These are phyloP conservation scores for Chlorella variabilis DNA, from an alignment of 163 green algal species.

Conservation along the genomic window DNA sequence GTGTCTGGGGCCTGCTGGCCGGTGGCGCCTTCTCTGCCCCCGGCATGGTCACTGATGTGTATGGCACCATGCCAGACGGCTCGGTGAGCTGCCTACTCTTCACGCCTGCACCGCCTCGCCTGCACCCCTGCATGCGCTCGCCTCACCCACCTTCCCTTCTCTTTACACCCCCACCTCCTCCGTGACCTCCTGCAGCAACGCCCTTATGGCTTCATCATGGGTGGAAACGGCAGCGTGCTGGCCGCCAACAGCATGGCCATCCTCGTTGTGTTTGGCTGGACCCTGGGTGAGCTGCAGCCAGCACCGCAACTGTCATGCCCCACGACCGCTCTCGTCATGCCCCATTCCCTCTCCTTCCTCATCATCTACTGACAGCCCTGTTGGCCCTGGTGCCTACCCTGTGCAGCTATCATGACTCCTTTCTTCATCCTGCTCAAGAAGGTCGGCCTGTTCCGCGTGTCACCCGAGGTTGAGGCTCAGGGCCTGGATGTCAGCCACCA, in stretches of 20 bases:
- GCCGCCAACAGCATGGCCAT: conserved; percentile 69
- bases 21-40: conserved; percentile 62
- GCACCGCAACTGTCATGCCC: not conserved
- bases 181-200: conserved; percentile 20
- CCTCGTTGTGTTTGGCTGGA: conserved; percentile 72
- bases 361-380: too few species aligned
- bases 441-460: conserved; percentile 73
- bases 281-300: conserved; percentile 38
- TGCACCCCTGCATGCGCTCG: not conserved
- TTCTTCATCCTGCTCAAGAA: conserved; percentile 82
- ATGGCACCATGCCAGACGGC: conserved; percentile 38
- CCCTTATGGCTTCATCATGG: conserved; percentile 77
- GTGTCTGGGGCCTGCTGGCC: conserved; percentile 66
- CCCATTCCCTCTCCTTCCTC: not conserved
- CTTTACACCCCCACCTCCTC: too few species aligned
- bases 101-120: not conserved
- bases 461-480: conserved; percentile 77
- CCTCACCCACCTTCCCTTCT: not conserved
- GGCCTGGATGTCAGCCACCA: conserved; percentile 85
- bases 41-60: conserved; percentile 52
- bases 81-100: not conserved
- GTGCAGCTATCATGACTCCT: conserved; percentile 61
- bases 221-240: conserved; percentile 69
- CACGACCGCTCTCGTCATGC: not conserved
- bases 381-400: not conserved